Base-by-base conservation (phyloP, 108 stramenopile species). In the Skeletonema tropicum region DNA sequence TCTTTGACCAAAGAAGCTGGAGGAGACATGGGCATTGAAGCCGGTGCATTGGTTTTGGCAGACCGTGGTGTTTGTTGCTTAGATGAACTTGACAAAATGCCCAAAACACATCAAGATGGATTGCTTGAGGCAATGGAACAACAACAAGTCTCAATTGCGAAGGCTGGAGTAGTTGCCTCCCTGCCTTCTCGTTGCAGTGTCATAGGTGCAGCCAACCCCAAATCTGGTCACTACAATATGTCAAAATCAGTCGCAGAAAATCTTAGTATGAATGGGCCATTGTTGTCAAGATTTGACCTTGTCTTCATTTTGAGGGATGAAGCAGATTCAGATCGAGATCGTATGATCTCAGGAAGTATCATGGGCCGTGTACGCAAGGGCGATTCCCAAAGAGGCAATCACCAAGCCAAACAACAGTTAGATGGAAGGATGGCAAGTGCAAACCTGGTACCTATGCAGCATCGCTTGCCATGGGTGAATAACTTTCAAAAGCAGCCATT, bases 41-140 rank as follows among this genome's bases (percentile, higher is more conserved):
- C 99, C 3, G 99, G 99, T 25, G 99, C 99, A 3, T 78, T 99
- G 39, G 97, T 99, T 7, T 74, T 99, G 38, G 95, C 96, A 1
- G 98, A 98, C 73, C 89, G 93, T 68, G 99, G 98, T 33, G 90
- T 98, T 8, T 97, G 97, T 75, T 98, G 97, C 81, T 97, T 99
- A 71, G 99, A 99, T 73, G 99, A 99, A 74, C 91, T 99, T 60
- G 99, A 99, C 80, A 99, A 99, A 74, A 96, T 98, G 96, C 78
- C 82, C 2, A 92, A 88, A 66, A 92, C 84, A 57, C 86, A 93
- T 73, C 86, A 92, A 72, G 94, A 93, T 76, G 94, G 92, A 21
- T 85, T 99, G 6, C 84, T 98, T 61, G 99, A 99, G 84, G 97
- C 98, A 13, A 99, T 99, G 99, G 99, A 99, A 82, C 99, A 99